Conservation (phyloP, 371 early-diverging fungal genomes). For the Mortierella sp. region DNA sequence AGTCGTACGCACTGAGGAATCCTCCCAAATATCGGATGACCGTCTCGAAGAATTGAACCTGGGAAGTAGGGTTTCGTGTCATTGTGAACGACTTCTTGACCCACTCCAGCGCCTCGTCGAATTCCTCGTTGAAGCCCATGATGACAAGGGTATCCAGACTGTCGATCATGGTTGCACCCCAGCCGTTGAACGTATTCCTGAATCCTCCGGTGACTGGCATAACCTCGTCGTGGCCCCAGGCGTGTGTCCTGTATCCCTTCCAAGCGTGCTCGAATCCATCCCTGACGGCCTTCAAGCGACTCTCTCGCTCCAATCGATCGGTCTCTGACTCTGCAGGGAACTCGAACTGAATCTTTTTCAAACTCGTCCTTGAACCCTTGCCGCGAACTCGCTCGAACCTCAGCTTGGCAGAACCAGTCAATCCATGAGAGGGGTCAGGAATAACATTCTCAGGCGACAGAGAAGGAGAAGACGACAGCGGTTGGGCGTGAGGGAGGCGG, state of each 20-base stretch:
- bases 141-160: constrained; percentile 84
- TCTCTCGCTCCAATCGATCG: constrained; percentile 31
- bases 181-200: constrained; percentile 77
- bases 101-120: constrained; percentile 68
- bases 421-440: not conserved
- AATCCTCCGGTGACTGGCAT: constrained; percentile 59
- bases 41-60: constrained; percentile 81
- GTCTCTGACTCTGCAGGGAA: constrained; percentile 28
- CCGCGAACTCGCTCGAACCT: constrained; percentile 42
- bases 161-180: constrained; percentile 86
- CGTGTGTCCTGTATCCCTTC: constrained; percentile 79
- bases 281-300: constrained; percentile 62
- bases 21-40: constrained; percentile 93
- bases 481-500: not conserved
- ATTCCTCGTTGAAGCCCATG: constrained; percentile 82
- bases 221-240: constrained; percentile 73
- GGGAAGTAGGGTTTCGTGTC: constrained; percentile 53
- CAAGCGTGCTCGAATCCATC: constrained; percentile 77
- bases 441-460: not conserved
- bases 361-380: constrained; percentile 20
- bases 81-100: constrained; percentile 65
- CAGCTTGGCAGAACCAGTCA: constrained; percentile 17
- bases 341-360: constrained; percentile 29
- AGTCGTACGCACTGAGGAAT: constrained; percentile 84
- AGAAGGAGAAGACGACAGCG: too few species aligned